These are phyloP conservation scores for Nakazawaea siamensis DNA, from an alignment of 805 yeast species.

Conservation along the genomic window DNA sequence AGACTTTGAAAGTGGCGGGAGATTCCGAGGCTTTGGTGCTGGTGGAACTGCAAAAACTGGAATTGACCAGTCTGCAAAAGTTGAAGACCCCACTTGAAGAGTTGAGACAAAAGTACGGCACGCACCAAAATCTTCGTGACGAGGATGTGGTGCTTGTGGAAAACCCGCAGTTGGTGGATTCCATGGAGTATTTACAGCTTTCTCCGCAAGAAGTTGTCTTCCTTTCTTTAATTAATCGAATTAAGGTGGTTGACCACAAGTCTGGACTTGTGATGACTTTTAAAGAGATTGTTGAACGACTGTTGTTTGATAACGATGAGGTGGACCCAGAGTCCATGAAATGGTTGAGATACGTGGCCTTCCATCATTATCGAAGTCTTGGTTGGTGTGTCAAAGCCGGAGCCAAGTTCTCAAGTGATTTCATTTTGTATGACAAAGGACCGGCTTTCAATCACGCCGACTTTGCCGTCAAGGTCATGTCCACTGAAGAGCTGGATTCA, in stretches of 20 bases:
- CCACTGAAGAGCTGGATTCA: constrained; percentile 15
- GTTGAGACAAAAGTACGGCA: constrained; percentile 12
- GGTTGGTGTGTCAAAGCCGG: constrained; percentile 97
- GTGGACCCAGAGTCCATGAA: too few species aligned
- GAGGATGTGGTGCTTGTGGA: constrained; percentile 29
- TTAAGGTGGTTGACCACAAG: constrained; percentile 38
- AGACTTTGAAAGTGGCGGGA: constrained; percentile 19
- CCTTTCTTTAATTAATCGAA: constrained; percentile 32
- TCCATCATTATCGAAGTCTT: constrained; percentile 77
- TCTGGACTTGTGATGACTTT: constrained; percentile 19
- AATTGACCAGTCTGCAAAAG: constrained; percentile 15
- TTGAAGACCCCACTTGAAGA: constrained; percentile 19
- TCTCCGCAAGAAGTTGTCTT: constrained; percentile 74
- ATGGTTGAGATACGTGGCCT: constrained; percentile 63
- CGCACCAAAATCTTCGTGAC: neutral
- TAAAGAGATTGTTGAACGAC: neutral
- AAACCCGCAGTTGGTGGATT: constrained; percentile 15
- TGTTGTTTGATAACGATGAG: constrained; percentile 20
- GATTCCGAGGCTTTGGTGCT: constrained; percentile 20
- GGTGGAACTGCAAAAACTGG: constrained; percentile 28
- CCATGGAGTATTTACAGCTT: constrained; percentile 51
- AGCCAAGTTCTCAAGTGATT: constrained; percentile 86
- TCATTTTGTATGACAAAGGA: constrained; percentile 75
- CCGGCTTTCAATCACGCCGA: constrained; percentile 97
- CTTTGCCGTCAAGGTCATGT: constrained; percentile 52